Evolutionary conservation across 345 rosid genomes (phyloP), one percentile per base, ranked within the genome.

Genomic region (Dimocarpus longan): DNA sequence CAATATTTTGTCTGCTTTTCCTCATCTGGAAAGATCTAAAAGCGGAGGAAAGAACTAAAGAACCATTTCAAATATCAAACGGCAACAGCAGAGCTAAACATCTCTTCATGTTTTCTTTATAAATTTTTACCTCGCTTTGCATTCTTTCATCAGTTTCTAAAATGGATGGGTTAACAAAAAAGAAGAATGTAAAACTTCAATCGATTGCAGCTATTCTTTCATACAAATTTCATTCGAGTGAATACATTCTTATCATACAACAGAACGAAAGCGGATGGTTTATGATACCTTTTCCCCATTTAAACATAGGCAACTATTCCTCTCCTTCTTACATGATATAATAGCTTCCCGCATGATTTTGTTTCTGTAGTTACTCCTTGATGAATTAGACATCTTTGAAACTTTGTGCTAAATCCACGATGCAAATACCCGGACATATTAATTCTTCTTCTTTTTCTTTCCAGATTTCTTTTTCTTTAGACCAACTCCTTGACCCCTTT

Each of bases 1-100:
- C 85, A 92, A 92, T 88, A 91, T 92, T 80, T 80, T 90, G 84
- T 78, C 80, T 40, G 95, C 93, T 60, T 92, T 95, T 70, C 98
- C 98, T 79, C 88, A 89, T 64, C 75, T 92, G 81, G 89, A 76
- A 69, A 87, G 80, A 76, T 78, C 91, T 77, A 87, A 88, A 74
- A 60, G 75, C 74, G 75, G 82, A 82, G 88, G 64, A 86, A 82
- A 81, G 83, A 18, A 54, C 75, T 40, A 72, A 66, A 80, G 80
- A 80, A 71, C 78, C 6, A 64, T 0, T 32, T 22, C 18, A 32
- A 66, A 62, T 26, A 66, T 28, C 26, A 32, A 24, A 26, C 80
- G 15, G 26, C 50, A 5, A 32, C 6, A 40, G 75, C 76, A 77
- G 70, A 75, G 76, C 74, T 57, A 57, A 74, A 62, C 65, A 74